A percentile compares a stretch with the other conserved stretches of the same genome.
These are phyloP conservation scores for Tuber borchii DNA, from an alignment of 495 filamentous ascomycete genomes.

Conservation along the genomic window DNA sequence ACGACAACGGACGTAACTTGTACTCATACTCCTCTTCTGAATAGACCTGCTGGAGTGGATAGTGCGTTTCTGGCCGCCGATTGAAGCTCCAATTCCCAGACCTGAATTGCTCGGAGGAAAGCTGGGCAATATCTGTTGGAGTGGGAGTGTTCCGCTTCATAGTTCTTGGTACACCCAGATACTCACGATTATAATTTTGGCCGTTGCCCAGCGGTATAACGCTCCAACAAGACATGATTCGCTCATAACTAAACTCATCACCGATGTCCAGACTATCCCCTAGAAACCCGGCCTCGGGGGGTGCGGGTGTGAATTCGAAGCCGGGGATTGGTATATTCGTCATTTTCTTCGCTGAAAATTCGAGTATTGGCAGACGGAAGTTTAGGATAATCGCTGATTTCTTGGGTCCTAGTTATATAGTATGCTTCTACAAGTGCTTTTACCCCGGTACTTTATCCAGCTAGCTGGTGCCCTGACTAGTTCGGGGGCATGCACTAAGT, in stretches of 20 bases:
- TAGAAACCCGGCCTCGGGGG: background rate
- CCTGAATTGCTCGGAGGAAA: background rate
- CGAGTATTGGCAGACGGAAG: background rate
- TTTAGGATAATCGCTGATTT: background rate
- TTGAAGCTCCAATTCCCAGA: constrained; percentile 2
- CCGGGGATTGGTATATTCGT: background rate
- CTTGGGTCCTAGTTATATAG: background rate
- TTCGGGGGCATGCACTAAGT: background rate
- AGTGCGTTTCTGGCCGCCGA: background rate
- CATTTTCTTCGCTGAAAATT: background rate
- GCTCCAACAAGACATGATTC: background rate
- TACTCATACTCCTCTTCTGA: background rate
- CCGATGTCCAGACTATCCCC: background rate
- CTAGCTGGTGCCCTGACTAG: background rate
- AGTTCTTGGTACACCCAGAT: background rate
- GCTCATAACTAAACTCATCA: background rate
- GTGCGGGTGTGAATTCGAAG: background rate
- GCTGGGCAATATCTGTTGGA: background rate
- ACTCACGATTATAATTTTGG: background rate
- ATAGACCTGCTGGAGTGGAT: background rate
- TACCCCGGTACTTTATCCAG: background rate
- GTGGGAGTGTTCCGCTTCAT: background rate
- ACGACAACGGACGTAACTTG: background rate
- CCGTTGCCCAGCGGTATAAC: background rate
- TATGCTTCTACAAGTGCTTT: background rate